phyloP scores from a whole-genome alignment of 805 yeast species.

The Yueomyces sinensis region DNA sequence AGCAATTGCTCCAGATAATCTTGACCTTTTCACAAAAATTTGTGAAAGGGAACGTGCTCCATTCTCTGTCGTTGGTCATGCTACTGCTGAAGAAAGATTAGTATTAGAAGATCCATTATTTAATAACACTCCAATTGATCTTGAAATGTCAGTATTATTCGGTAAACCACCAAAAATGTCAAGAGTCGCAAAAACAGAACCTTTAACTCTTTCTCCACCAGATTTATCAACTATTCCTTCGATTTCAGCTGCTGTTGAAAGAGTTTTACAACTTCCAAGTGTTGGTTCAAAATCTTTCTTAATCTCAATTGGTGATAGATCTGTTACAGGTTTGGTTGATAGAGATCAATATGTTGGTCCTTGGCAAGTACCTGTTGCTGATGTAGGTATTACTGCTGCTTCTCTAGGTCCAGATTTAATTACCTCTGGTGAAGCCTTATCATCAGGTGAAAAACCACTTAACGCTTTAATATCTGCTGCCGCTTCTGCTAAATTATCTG shows the following conservation, averaged over 20 bases:
- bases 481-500: slow-evolving; percentile 89
- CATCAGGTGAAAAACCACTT: slow-evolving; percentile 94
- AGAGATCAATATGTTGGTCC: slow-evolving; percentile 99
- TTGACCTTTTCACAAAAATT: slow-evolving; percentile 56
- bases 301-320: slow-evolving; percentile 96
- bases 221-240: slow-evolving; percentile 25
- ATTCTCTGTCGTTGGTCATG: slow-evolving; percentile 88
- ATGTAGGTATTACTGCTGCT: slow-evolving; percentile 91
- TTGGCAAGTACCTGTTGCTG: slow-evolving; percentile 99
- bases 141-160: slow-evolving; percentile 87
- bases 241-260: slow-evolving; percentile 53
- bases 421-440: slow-evolving; percentile 89
- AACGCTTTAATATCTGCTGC: slow-evolving; percentile 77
- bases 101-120: slow-evolving; percentile 68
- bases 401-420: slow-evolving; percentile 65
- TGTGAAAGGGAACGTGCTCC: slow-evolving; percentile 96
- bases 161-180: slow-evolving; percentile 97
- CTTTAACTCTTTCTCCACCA: slow-evolving; percentile 33
- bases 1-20: slow-evolving; percentile 74
- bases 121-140: slow-evolving; percentile 79
- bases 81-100: slow-evolving; percentile 76
- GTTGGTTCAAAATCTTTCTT: slow-evolving; percentile 92
- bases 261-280: slow-evolving; percentile 81
- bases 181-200: slow-evolving; percentile 52
- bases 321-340: slow-evolving; percentile 93